Evolutionary conservation across 2,329 filamentous ascomycete genomes (phyloP), one percentile per base, ranked within the genome.

Genomic region (Zymoseptoria crescenta): DNA sequence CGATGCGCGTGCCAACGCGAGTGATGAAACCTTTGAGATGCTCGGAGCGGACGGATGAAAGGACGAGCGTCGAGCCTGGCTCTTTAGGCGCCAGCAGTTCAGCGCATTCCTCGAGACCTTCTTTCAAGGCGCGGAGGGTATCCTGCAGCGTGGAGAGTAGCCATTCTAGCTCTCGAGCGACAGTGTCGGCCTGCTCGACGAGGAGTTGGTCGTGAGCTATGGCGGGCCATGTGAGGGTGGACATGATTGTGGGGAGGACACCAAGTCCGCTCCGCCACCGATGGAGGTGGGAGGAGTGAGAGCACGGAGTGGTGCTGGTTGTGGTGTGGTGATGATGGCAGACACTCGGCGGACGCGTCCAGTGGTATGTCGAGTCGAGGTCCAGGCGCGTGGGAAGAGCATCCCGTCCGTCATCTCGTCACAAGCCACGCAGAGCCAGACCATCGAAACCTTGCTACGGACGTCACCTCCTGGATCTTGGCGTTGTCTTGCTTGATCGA

Each of bases 11-110:
- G 48, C 94, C 94, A 41, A 96, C 85, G 56, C 94, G 85, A 1
- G 93, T 97, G 61, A 97, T 84, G 68, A 91, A 89, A 19, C 94
- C 94, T 74, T 99, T 99, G 63, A 97, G 86, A 65, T 83, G 85
- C 77, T 99, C 94, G 57, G 90, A 93, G 58, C 92, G 84, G 58
- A 88, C 83, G 13, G 92, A 95, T 62, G 89, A 94, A 65, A 99
- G 82, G 29, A 94, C 92, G 28, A 99, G 83, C 0, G 93, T 99
- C 67, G 87, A 92, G 8, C 91, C 91, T 0, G 87, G 86, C 70
- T 96, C 91, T 63, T 87, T 82, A 1, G 93, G 91, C 7, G 91
- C 88, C 29, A 99, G 84, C 24, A 97, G 82, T 19, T 87, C 85
- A 66, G 91, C 90, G 76, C 92, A 96, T 75, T 96, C 91, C 72